Base-by-base conservation (phyloP, 805 yeast genomes). In the Hanseniaspora mollemarum region DNA sequence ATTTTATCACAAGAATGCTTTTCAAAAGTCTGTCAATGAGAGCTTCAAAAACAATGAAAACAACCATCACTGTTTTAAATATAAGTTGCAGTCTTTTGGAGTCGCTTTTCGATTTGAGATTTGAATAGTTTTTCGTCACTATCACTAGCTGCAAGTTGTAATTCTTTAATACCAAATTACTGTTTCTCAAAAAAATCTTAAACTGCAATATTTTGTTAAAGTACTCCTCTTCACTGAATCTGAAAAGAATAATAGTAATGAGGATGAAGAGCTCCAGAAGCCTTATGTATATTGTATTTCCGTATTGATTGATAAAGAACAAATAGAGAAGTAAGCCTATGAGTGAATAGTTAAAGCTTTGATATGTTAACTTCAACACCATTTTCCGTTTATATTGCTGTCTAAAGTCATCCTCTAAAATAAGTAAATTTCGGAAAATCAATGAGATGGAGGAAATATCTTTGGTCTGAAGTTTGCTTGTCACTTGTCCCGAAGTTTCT, bases 371-470 rank as follows among this genome's bases (percentile, higher is more conserved):
- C 55, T 94, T 71, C 53, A 87, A 67, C 7, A 74, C 68, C 49
- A 78, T 75, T 61, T 87, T 88, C 49, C 78, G 81, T n/a, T 73
- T 68, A 43, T 81, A 83, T 66, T 90, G 97, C 54, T 76, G 80
- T 36, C 96, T 73, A 46, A 92, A 69, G 50, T 86, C 80, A 60
- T 88, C 95, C 64, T 90, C 98, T 49, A 88, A 64, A 15, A 90
- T 82, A 43, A 90, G 68, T 57, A 92, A 66, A 62, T 90, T 87
- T 43, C 94, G 74, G 63, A 81, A 86, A 15, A 87, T 79, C 69
- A 82, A 81, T 1, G 87, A 83, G 0, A 83, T 73, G 7, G 79
- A 76, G 9, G 73, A 67, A 26, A 68, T 60, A 26, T 63, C 65
- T 29, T 46, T 46, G 2, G 51, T 12, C 22, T 46, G 51, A 18